Base-by-base conservation (phyloP, 176 grass and related monocot genomes). In the Panicum miliaceum region DNA sequence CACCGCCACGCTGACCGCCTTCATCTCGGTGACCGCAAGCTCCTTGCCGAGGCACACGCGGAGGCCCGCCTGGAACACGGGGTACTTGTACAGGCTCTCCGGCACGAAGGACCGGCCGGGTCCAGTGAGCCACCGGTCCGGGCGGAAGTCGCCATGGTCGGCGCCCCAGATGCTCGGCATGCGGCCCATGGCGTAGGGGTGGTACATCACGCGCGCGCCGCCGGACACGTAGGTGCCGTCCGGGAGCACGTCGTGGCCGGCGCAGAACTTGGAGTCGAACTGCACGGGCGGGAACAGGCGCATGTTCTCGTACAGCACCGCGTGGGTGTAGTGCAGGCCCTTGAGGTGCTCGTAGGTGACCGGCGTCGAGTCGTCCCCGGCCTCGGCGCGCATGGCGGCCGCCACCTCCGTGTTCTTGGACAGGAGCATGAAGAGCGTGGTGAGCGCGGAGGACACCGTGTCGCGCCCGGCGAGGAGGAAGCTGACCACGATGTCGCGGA, bases 221-320 rank as follows among this genome's bases (percentile, higher is more conserved):
- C 65, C 81, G 0, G 79, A 29, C 3, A 95, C 80, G 64, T 92
- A 90, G 23, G 90, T 92, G 59, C 90, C 93, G 81, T 95, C 90
- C 5, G 93, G 93, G 38, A 95, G 83, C 67, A 95, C 73, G 66
- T 90, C 90, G 26, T 46, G 73, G 35, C 15, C 88, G 66, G 66
- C 83, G 64, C 90, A 91, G 85, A 92, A 96, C 86, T 96, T 96
- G 86, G 90, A 93, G 84, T 96, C 94, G 83, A 96, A 93, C 65
- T 96, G 94, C 59, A 96, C 88, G 6, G 94, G 94, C 6, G 94
- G 94, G 87, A 89, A 88, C 27, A 95, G 59, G 10, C 93, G 83
- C 83, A 95, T 81, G 90, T 76, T 95, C 86, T 95, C 93, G 71
- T 89, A 87, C 27, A 95, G 52, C 29, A 64, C 93, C 2, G 90